Conservation (phyloP, 2,329 filamentous ascomycete species). For the Reticulascus tulasneorum region DNA sequence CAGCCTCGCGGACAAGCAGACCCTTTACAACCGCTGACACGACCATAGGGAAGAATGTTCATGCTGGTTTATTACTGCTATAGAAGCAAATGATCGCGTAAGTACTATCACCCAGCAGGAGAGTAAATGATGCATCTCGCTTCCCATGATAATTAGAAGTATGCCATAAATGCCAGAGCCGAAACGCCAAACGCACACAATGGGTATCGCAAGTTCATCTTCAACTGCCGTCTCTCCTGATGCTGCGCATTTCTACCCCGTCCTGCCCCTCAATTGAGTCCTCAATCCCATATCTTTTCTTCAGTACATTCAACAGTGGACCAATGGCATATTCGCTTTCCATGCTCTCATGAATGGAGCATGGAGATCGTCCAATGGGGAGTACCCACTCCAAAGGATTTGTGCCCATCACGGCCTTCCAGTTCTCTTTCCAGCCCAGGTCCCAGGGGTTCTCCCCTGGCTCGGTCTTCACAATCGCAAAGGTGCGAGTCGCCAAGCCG, state of each 20-base stretch:
- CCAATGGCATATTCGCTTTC: constrained; percentile 68
- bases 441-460: constrained; percentile 84
- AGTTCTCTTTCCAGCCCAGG: constrained; percentile 65
- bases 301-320: constrained; percentile 53
- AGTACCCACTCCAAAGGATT: constrained; percentile 73
- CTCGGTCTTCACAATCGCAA: constrained; percentile 72
- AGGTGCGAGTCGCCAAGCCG: constrained; percentile 56
- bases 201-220: constrained; percentile 4
- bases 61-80: no score
- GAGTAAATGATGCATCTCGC: no score
- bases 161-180: no score
- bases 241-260: constrained; percentile 27
- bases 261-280: constrained; percentile 17
- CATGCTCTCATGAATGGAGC: constrained; percentile 60
- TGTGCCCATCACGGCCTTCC: constrained; percentile 75
- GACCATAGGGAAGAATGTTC: no score
- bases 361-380: constrained; percentile 72
- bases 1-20: no score
- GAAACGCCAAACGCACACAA: no score
- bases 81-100: no score
- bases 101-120: no score
- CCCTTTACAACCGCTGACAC: no score
- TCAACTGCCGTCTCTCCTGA: constrained; percentile 1
- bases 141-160: no score
- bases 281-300: constrained; percentile 35